A percentile compares a stretch with the other conserved stretches of the same genome.
phyloP scores from a whole-genome alignment of 768 basidiomycete genomes.

The Leucogyrophana mollusca region DNA sequence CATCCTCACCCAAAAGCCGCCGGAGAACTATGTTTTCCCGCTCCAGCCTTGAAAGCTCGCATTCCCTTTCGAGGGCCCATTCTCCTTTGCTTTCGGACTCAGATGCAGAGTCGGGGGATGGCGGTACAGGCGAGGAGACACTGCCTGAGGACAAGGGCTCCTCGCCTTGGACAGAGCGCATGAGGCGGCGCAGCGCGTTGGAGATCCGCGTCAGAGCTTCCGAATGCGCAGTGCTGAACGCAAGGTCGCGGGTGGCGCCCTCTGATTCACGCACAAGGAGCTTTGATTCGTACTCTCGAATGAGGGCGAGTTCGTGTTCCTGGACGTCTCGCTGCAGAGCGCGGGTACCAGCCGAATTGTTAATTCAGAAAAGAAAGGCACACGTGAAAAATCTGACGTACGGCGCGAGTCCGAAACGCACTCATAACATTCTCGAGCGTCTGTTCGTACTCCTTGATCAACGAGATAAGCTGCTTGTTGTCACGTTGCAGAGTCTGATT shows the following conservation, averaged over 20 bases:
- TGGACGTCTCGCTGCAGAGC: conserved; percentile 79
- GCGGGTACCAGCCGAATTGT: neutral
- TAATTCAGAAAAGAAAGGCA: conserved; percentile 1
- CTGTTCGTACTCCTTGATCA: conserved; percentile 96
- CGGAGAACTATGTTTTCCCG: conserved; percentile 84
- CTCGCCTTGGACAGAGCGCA: conserved; percentile 73
- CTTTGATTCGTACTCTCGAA: conserved; percentile 87
- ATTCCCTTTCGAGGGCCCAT: conserved; percentile 84
- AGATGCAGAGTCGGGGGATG: neutral
- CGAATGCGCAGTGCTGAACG: conserved; percentile 62
- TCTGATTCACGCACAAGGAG: conserved; percentile 76
- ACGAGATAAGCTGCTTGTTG: conserved; percentile 88
- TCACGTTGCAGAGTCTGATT: conserved; percentile 87
- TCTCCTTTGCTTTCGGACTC: conserved; percentile 45
- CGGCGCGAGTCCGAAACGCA: conserved; percentile 85
- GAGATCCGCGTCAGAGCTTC: conserved; percentile 71
- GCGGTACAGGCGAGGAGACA: conserved; percentile 33
- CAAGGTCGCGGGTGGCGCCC: conserved; percentile 55
- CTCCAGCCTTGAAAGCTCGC: conserved; percentile 84
- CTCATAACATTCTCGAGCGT: conserved; percentile 95
- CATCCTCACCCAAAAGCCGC: conserved; percentile 59
- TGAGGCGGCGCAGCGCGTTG: conserved; percentile 61
- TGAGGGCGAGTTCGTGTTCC: conserved; percentile 84
- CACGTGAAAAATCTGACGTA: conserved; percentile 39
- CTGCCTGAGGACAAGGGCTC: conserved; percentile 23